Evolutionary conservation across 257 asterid genomes (phyloP), one percentile per base, ranked within the genome.

Genomic region (Osmanthus fragrans): DNA sequence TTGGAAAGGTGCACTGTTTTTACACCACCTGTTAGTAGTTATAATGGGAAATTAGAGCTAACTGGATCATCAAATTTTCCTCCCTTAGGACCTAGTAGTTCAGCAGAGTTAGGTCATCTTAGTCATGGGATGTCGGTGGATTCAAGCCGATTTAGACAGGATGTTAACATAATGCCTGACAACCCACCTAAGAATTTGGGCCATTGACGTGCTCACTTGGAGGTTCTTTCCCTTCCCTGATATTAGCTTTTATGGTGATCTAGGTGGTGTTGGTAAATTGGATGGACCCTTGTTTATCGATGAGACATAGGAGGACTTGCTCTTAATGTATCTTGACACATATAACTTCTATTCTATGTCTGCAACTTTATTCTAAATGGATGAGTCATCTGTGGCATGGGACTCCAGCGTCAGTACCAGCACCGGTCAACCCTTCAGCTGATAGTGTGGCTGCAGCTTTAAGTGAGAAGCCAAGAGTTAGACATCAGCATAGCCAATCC

Each of bases 151-250:
- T 95, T 88, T 77, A 89, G 96, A 77, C 91, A 87, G 76, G 97
- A 92, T 83, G 82, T 94, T 79, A 94, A 96, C 89, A 88, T 84
- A 73, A 94, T 94, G 98, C 89, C 94, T 11, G 98, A 90, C 70
- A 92, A 92, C 82, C 98, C 98, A 30, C 92, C 92, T 8, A 94
- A 89, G 89, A 89, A 83, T 76, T 64, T 86, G 80, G 97, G 97
- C 49, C 97, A 34, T 1, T 7, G 37, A 34, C 7, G 37, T 34
- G 37, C 9, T 36, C 7, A 36, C 39, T 0, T 9, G 1, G 39
- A 36, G 39, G 7, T 36, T 5, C 6, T 36, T 36, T 36, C 39
- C 9, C 39, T 5, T 36, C 39, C 9, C 2, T 9, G 39, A 36
- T 7, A 36, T 36, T 36, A 36, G 8, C 39, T 36, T 36, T 36